A percentile compares a stretch with the other conserved stretches of the same genome.
Conservation (phyloP, 1,284 basidiomycete genomes). For the Serendipita sp. region DNA sequence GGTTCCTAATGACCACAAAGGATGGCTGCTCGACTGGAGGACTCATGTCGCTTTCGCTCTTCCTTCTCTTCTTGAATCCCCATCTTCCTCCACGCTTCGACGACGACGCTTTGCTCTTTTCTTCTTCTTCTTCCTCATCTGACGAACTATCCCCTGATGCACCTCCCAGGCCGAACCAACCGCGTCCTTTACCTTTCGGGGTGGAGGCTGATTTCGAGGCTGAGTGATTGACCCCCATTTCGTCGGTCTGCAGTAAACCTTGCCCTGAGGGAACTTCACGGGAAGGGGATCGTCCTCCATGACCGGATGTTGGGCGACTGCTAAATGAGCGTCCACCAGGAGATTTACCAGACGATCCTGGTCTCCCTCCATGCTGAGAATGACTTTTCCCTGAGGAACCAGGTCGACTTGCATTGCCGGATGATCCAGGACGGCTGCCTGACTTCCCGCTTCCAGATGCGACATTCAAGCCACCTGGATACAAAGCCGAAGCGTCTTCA, state of each 20-base stretch:
- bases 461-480: not conserved
- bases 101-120: not conserved
- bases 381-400: conserved; percentile 2
- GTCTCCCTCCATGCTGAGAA: not conserved
- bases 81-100: not conserved
- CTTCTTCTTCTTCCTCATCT: conserved; percentile 9
- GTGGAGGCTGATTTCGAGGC: conserved; percentile 5
- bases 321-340: not conserved
- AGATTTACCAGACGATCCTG: not conserved
- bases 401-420: not conserved
- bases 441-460: not conserved
- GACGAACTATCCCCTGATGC: conserved; percentile 6
- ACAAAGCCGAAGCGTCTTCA: conserved; percentile 33
- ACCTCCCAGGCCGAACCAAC: conserved; percentile 7
- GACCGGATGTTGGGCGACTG: conserved; percentile 5
- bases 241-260: not conserved
- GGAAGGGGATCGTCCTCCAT: not conserved
- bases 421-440: conserved; percentile 3
- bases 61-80: conserved; percentile 1
- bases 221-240: conserved; percentile 4
- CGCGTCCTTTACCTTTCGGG: conserved; percentile 1
- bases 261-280: conserved; percentile 1
- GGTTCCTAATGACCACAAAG: conserved; percentile 5
- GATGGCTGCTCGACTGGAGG: not conserved
- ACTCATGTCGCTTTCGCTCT: conserved; percentile 5